Evolutionary conservation across 768 basidiomycete species (phyloP).

Genomic region (Fomitopsis serialis): DNA sequence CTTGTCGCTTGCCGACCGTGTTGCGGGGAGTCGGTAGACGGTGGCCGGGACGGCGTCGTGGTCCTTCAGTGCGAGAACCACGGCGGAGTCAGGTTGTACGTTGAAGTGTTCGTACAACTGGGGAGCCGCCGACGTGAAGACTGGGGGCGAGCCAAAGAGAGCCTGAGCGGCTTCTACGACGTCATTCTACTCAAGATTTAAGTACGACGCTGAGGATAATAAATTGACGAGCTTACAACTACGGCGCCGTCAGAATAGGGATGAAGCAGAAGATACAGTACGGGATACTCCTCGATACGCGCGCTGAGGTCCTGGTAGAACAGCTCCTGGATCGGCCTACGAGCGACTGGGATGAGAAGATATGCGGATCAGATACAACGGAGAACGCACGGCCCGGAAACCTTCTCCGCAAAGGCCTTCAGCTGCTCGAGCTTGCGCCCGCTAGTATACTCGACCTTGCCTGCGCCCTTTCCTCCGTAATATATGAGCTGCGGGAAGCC

Average conservation of each 20-base stretch:
- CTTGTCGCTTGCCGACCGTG: neutral
- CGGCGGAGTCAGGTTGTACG: constrained; percentile 23
- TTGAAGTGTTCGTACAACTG: constrained; percentile 29
- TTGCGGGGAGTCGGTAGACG: constrained; percentile 25
- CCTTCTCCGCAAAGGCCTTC: constrained; percentile 69
- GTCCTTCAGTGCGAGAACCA: constrained; percentile 65
- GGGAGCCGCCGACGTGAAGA: constrained; percentile 36
- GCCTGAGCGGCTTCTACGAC: constrained; percentile 53
- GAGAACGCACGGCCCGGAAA: constrained; percentile 64
- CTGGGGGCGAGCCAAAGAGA: constrained; percentile 41
- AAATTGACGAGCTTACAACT: constrained; percentile 30
- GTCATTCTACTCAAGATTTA: constrained; percentile 30
- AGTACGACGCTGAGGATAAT: too few relatives aligned
- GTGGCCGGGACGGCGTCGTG: constrained; percentile 46
- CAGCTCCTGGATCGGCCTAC: constrained; percentile 36
- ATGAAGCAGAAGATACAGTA: constrained; percentile 57
- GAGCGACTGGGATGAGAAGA: too few relatives aligned
- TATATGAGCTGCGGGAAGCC: constrained; percentile 85
- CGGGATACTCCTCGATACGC: constrained; percentile 39
- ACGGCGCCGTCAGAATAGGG: constrained; percentile 25
- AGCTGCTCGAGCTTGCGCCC: constrained; percentile 68
- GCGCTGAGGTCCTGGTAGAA: constrained; percentile 38
- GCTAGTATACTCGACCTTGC: constrained; percentile 70
- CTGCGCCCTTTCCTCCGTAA: constrained; percentile 45
- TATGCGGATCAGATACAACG: too few relatives aligned